Evolutionary conservation across 352 stramenopile genomes (phyloP), one percentile per base, ranked within the genome.

Genomic region (Pythium insidiosum): DNA sequence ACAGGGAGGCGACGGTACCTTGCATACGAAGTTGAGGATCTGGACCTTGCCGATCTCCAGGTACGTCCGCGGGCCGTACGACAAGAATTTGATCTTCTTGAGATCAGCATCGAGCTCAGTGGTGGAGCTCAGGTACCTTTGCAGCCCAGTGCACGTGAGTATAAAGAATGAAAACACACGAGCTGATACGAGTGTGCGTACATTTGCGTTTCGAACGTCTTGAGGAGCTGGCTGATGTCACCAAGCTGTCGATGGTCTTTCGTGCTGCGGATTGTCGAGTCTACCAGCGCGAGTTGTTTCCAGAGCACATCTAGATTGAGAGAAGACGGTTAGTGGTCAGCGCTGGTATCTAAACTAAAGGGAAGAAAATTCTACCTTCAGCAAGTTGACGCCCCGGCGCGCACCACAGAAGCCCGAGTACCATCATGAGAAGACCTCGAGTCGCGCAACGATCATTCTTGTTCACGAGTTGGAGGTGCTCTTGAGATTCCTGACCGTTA

Each of bases 21-120:
- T 90, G 75, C 80, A 90, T 12, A 93, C 74, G 41, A 93, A 93
- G 49, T 88, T 87, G 30, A 93, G 65, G 49, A 93, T 90, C 56
- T 88, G 75, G 25, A 82, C 58, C 44, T 93, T 90, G 59, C 77
- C 66, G n/a, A 93, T 72, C 70, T 93, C 80, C 28, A 84, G 53
- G 20, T 75, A 51, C 28, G 80, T 70, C 4, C 80, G 70, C 11
- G 75, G 46, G 5, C 77, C 80, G 47, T 86, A 93, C 30, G 59
- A 54, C 36, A 76, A 88, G 39, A 82, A 78, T 47, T 78, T 81
- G 46, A 88, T 59, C 43, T 87, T 88, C 49, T 93, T 90, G 25
- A 76, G 37, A 31, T 93, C 80, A 9, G 44, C 42, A 56, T 93
- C 74, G 36, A 93, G 46, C 50, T 93, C 77, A 12, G 66, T 73